Percentiles rank a stretch among this genome's conserved stretches.
Conservation (phyloP, 371 early-diverging fungal genomes). For the Thermomucor indicae-seudaticae region DNA sequence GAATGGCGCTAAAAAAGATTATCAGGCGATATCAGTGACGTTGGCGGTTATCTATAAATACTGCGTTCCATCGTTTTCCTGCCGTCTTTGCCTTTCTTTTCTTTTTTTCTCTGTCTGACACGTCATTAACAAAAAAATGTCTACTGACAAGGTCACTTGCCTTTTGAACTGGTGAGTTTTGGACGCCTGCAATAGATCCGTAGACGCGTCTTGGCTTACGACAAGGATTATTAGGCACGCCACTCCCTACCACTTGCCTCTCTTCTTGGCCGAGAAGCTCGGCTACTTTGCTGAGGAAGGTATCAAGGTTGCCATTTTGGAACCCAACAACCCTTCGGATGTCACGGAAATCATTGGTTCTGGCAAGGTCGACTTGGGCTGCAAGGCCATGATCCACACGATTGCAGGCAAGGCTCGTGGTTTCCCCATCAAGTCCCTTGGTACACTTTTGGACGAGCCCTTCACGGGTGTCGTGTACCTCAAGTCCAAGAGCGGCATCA, state of each 20-base stretch:
- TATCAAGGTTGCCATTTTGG: slow-evolving; percentile 61
- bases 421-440: slow-evolving; percentile 61
- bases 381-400: slow-evolving; percentile 72
- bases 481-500: slow-evolving; percentile 51
- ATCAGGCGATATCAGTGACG: no score
- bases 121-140: slow-evolving; percentile 13
- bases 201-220: not conserved
- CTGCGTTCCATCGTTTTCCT: no score
- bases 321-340: slow-evolving; percentile 63
- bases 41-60: no score
- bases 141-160: slow-evolving; percentile 56
- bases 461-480: slow-evolving; percentile 64
- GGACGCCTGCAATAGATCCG: not conserved
- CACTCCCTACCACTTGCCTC: slow-evolving; percentile 62
- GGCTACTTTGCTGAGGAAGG: slow-evolving; percentile 57
- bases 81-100: no score
- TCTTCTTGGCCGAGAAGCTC: slow-evolving; percentile 61
- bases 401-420: slow-evolving; percentile 68
- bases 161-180: slow-evolving; percentile 39
- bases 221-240: slow-evolving; percentile 30
- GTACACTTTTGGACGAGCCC: slow-evolving; percentile 64
- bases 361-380: slow-evolving; percentile 62
- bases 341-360: slow-evolving; percentile 64
- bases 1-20: no score
- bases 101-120: slow-evolving; percentile 1